Percentiles rank a stretch among this genome's conserved stretches.
Evolutionary conservation across 208 protist species (phyloP).

Genomic region (Leptomonas seymouri): DNA sequence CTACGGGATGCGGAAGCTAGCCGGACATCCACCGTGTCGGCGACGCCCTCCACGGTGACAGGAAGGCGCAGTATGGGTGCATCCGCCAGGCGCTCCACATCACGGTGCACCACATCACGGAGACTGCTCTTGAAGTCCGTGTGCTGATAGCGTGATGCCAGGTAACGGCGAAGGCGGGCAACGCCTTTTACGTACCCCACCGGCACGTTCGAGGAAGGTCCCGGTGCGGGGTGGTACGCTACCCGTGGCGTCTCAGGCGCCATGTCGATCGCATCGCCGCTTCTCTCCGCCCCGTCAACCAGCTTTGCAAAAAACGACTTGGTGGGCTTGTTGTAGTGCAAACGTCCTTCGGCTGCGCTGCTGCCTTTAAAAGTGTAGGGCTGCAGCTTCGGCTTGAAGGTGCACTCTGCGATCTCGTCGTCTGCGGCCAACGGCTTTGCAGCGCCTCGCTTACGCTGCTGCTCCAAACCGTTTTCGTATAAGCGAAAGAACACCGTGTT

Average conservation of each 20-base stretch:
- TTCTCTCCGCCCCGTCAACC: constrained; percentile 7
- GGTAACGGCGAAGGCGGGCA: constrained; percentile 59
- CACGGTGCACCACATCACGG: constrained; percentile 28
- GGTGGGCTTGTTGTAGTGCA: constrained; percentile 58
- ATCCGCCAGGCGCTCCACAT: constrained; percentile 10
- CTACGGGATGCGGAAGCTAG: constrained; percentile 30
- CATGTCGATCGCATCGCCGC: constrained; percentile 33
- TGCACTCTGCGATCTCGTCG: constrained; percentile 8
- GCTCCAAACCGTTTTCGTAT: constrained; percentile 36
- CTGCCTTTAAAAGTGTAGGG: constrained; percentile 4
- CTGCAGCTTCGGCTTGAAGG: constrained; percentile 18
- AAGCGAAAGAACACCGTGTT: constrained; percentile 28
- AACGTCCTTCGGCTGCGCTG: not conserved
- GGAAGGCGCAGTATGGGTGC: constrained; percentile 72
- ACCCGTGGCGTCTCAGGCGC: constrained; percentile 58
- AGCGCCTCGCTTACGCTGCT: constrained; percentile 13
- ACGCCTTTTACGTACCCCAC: constrained; percentile 81
- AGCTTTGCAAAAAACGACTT: constrained; percentile 65
- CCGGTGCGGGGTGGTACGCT: constrained; percentile 48
- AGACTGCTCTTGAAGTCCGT: constrained; percentile 27
- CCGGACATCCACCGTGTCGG: constrained; percentile 52
- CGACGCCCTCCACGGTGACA: constrained; percentile 30
- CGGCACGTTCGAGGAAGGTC: constrained; percentile 66
- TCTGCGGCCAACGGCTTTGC: not conserved
- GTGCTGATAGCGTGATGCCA: constrained; percentile 30